A percentile compares a stretch with the other conserved stretches of the same genome.
These are phyloP conservation scores for Syzygium malaccense DNA, from an alignment of 441 rosid species.

Conservation along the genomic window DNA sequence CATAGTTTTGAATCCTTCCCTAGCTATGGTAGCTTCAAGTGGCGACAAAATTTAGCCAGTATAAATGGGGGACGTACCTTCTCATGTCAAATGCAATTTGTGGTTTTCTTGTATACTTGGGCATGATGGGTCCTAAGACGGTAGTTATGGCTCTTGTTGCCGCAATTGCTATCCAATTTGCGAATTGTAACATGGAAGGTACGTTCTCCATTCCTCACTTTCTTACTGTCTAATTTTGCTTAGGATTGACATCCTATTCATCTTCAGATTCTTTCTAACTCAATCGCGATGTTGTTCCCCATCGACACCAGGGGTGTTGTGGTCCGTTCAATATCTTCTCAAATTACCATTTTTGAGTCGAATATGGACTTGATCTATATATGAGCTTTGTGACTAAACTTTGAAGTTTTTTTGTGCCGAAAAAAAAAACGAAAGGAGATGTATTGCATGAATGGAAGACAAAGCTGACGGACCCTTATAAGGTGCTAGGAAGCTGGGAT, in stretches of 20 bases:
- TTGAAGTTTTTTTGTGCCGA: background rate
- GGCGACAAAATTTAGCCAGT: background rate
- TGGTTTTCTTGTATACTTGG: background rate
- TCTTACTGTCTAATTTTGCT: background rate
- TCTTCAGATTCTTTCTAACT: background rate
- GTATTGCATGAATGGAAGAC: constrained; percentile 21
- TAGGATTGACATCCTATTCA: background rate
- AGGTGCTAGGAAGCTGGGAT: constrained; percentile 31
- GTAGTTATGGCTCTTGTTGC: constrained; percentile 1
- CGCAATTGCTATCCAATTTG: background rate
- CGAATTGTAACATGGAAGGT: constrained; percentile 37
- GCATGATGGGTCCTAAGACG: background rate
- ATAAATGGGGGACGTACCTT: background rate
- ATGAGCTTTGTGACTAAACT: background rate
- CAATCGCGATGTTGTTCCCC: accelerated
- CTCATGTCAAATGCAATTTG: background rate
- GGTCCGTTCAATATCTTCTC: background rate
- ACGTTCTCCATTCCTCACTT: background rate
- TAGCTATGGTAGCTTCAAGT: background rate
- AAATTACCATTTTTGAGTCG: background rate
- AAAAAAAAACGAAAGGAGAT: constrained; percentile 13
- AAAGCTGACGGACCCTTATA: constrained; percentile 17
- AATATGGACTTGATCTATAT: background rate
- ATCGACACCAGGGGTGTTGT: background rate
- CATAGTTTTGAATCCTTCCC: background rate